Evolutionary conservation across 768 basidiomycete genomes (phyloP).

Genomic region (Rossbeevera mucosa): DNA sequence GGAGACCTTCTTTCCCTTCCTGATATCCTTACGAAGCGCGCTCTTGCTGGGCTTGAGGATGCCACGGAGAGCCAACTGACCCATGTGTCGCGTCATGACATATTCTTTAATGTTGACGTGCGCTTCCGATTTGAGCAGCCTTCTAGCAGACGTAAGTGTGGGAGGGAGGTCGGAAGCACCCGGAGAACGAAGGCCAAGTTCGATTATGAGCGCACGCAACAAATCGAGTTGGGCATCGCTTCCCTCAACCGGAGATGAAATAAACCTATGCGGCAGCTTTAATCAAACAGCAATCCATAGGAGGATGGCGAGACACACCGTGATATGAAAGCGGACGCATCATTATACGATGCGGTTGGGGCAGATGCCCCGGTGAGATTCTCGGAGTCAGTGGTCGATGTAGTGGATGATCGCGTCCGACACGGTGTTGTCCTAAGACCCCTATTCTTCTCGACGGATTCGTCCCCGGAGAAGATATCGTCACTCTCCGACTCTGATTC

Average conservation of each 20-base stretch:
- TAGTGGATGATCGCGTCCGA: conserved; percentile 1
- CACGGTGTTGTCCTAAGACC: neutral
- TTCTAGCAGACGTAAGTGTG: conserved; percentile 63
- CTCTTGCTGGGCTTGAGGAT: conserved; percentile 60
- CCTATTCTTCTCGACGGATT: neutral
- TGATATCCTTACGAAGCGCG: conserved; percentile 60
- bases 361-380: conserved; percentile 10
- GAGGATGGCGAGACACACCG: conserved; percentile 10
- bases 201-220: conserved; percentile 70
- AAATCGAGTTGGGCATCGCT: conserved; percentile 44
- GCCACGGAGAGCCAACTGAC: conserved; percentile 53
- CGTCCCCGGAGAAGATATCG: neutral
- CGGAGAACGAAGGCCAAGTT: conserved; percentile 57
- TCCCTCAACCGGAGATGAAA: conserved; percentile 18
- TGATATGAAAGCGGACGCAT: conserved; percentile 27
- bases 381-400: conserved; percentile 8
- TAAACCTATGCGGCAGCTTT: conserved; percentile 13
- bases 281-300: neutral
- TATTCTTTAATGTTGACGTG: conserved; percentile 76
- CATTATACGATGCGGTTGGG: conserved; percentile 19
- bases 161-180: conserved; percentile 46
- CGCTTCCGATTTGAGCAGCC: conserved; percentile 57
- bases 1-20: conserved; percentile 43
- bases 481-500: conserved; percentile 8
- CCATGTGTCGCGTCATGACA: conserved; percentile 58